phyloP scores from a whole-genome alignment of 306 rosid species.

The Castanea mollissima region DNA sequence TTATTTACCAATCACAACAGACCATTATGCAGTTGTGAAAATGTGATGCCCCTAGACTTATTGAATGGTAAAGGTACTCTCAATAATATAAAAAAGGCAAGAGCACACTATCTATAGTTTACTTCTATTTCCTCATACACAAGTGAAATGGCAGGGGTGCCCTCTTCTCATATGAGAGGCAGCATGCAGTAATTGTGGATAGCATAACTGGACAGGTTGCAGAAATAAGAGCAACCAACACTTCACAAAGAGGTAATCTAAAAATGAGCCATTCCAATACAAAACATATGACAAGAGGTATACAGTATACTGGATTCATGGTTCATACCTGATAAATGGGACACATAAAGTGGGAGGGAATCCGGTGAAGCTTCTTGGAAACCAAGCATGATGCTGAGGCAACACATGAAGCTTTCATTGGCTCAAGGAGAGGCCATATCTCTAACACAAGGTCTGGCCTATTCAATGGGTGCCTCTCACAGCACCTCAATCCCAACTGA shows the following conservation, averaged over 20 bases:
- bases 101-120: not conserved
- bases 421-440: conserved; percentile 64
- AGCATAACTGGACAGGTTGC: not conserved
- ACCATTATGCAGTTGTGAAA: too few relatives aligned
- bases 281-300: not conserved
- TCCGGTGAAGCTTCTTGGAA: conserved; percentile 60
- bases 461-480: conserved; percentile 40
- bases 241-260: not conserved
- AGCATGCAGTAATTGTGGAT: not conserved
- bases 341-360: conserved; percentile 90
- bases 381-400: conserved; percentile 36
- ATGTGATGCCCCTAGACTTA: too few relatives aligned
- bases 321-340: conserved; percentile 82
- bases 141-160: not conserved
- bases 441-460: conserved; percentile 71
- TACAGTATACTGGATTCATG: not conserved
- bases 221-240: not conserved
- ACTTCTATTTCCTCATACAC: not conserved
- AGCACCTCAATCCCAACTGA: conserved; percentile 75
- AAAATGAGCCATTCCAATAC: not conserved
- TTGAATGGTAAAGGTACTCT: not conserved
- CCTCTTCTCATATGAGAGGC: not conserved
- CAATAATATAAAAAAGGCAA: not conserved
- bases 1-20: too few relatives aligned
- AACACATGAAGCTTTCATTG: conserved; percentile 52